phyloP scores from a whole-genome alignment of 129 eudicot genomes.

The Artemisia tridentata region DNA sequence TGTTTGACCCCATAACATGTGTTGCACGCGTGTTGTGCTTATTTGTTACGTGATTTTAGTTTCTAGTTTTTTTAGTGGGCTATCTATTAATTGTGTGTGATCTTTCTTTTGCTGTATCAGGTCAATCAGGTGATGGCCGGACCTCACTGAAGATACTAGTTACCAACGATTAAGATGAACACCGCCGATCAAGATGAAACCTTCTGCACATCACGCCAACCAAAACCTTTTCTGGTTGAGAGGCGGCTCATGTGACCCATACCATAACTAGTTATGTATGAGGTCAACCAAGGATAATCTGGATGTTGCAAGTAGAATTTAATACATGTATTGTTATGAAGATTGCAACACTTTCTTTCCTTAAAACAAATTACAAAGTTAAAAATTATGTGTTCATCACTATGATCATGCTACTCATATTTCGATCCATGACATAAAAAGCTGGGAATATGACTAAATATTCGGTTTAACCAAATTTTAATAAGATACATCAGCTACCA shows the following conservation, averaged over 20 bases:
- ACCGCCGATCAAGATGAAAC: background rate
- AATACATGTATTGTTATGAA: conserved; percentile 1
- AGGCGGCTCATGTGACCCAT: background rate
- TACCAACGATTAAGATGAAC: background rate
- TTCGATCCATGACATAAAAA: conserved; percentile 17
- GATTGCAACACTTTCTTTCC: background rate
- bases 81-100: background rate
- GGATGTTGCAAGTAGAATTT: background rate
- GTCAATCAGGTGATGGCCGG: conserved; percentile 98
- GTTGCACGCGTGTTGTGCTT: too few species aligned
- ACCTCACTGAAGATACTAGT: conserved; percentile 84
- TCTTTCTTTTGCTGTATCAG: conserved; percentile 37
- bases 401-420: background rate
- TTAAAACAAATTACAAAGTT: conserved; percentile 15
- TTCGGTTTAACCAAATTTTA: conserved; percentile 22
- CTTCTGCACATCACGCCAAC: background rate
- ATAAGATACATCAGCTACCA: conserved; percentile 35
- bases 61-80: background rate
- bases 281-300: background rate
- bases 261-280: background rate
- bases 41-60: background rate
- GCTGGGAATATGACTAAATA: conserved; percentile 28
- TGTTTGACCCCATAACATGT: too few species aligned
- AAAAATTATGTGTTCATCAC: conserved; percentile 1
- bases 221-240: background rate